Conservation (phyloP, 2,329 filamentous ascomycete genomes). For the Diaporthe caulivora region DNA sequence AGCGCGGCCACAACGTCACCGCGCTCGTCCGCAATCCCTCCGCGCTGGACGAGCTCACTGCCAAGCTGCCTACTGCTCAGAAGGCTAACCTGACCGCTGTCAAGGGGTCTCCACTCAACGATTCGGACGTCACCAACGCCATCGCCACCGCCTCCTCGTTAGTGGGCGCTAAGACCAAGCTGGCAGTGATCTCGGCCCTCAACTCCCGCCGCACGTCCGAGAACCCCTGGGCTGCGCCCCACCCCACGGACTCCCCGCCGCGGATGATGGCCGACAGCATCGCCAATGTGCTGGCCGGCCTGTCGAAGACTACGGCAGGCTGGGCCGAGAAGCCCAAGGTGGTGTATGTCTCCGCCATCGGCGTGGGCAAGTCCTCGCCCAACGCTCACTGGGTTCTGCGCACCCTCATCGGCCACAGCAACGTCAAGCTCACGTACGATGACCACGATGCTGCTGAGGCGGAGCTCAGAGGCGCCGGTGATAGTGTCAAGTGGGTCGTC, state of each 20-base stretch:
- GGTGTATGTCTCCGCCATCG: slow-evolving; percentile 13
- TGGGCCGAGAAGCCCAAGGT: slow-evolving; percentile 18
- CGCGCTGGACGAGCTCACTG: slow-evolving; percentile 43
- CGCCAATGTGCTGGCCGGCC: background rate
- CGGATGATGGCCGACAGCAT: slow-evolving; percentile 27
- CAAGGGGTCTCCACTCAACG: slow-evolving; percentile 2
- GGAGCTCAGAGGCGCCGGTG: background rate
- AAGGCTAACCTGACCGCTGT: background rate
- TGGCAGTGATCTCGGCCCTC: slow-evolving; percentile 3
- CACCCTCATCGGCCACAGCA: slow-evolving; percentile 16
- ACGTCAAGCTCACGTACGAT: slow-evolving; percentile 6
- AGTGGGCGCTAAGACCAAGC: background rate
- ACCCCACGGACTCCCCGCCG: slow-evolving; percentile 22
- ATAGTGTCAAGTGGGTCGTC: background rate
- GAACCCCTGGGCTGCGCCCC: slow-evolving; percentile 9
- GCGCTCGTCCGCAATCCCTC: slow-evolving; percentile 51
- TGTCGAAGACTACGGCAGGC: background rate
- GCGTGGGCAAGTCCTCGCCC: slow-evolving; percentile 10
- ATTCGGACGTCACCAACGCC: background rate
- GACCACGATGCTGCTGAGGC: slow-evolving; percentile 13
- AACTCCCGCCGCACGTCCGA: slow-evolving; percentile 26
- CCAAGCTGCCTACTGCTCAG: slow-evolving; percentile 34
- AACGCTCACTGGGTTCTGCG: slow-evolving; percentile 23
- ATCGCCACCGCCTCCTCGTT: background rate
- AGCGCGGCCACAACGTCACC: slow-evolving; percentile 53